Evolutionary conservation across 1,284 basidiomycete species (phyloP).

Genomic region (Veloboletus limbatus): DNA sequence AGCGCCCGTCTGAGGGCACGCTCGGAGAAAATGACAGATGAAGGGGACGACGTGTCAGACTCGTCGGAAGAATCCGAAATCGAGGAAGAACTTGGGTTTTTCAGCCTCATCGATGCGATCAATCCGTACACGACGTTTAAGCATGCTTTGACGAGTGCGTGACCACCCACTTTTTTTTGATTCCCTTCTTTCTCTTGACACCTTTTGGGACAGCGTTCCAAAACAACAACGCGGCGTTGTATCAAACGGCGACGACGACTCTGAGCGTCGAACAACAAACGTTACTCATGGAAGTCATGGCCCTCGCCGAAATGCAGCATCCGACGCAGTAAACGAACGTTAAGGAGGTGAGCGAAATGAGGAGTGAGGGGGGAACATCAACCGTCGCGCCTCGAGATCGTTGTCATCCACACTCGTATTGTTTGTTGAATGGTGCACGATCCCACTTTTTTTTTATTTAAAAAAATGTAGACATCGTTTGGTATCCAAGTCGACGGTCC

Average conservation of each 20-base stretch:
- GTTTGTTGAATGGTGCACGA: too few relatives aligned
- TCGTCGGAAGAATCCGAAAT: slow-evolving; percentile 55
- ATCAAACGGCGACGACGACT: slow-evolving; percentile 69
- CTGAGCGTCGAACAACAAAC: slow-evolving; percentile 73
- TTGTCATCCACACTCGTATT: too few relatives aligned
- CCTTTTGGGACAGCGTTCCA: slow-evolving; percentile 55
- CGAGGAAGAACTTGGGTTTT: slow-evolving; percentile 76
- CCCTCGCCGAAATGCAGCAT: slow-evolving; percentile 26
- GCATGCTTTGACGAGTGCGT: slow-evolving; percentile 64
- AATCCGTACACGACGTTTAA: slow-evolving; percentile 75
- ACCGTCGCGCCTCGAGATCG: too few relatives aligned
- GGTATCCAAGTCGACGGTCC: too few relatives aligned
- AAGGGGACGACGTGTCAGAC: slow-evolving; percentile 48
- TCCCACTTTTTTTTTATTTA: too few relatives aligned
- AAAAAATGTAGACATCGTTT: too few relatives aligned
- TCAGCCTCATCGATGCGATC: slow-evolving; percentile 72
- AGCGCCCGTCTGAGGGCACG: slow-evolving; percentile 67
- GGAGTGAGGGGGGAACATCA: too few relatives aligned
- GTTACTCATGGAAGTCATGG: slow-evolving; percentile 77
- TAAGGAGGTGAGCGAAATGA: too few relatives aligned
- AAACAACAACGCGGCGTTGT: slow-evolving; percentile 60
- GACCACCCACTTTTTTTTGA: neutral
- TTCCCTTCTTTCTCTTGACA: too few relatives aligned
- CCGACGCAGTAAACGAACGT: slow-evolving; percentile 12
- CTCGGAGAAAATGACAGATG: slow-evolving; percentile 41